Conservation (phyloP, 345 rosid species). For the Salix arbutifolia region DNA sequence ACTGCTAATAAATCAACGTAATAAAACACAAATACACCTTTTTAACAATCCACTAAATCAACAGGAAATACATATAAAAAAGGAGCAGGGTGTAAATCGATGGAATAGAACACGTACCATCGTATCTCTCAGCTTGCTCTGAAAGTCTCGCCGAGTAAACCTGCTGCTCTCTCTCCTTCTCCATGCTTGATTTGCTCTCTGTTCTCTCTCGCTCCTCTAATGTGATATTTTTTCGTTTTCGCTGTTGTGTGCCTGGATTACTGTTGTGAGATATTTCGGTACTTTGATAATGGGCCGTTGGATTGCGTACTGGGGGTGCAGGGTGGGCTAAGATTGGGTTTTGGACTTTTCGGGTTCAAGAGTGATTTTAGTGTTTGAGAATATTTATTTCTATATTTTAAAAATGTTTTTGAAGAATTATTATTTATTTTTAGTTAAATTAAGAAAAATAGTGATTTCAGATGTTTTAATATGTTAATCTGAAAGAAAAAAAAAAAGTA, state of each 20-base stretch:
- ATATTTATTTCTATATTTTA: too few species aligned
- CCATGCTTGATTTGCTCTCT: constrained; percentile 42
- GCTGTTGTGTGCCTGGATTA: neutral
- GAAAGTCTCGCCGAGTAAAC: constrained; percentile 86
- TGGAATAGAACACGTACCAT: constrained; percentile 40
- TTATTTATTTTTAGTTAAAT: too few species aligned
- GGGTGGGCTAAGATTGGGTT: constrained; percentile 3
- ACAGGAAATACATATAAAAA: neutral
- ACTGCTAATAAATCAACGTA: neutral
- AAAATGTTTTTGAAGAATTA: too few species aligned
- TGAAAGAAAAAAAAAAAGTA: too few species aligned
- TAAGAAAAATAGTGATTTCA: too few species aligned
- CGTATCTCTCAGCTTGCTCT: constrained; percentile 92
- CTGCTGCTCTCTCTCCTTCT: constrained; percentile 75
- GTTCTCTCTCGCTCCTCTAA: neutral
- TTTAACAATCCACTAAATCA: neutral
- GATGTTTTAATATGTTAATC: too few species aligned
- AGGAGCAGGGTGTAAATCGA: neutral
- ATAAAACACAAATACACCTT: neutral
- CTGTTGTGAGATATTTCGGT: constrained; percentile 12
- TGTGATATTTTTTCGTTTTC: neutral
- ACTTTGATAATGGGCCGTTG: constrained; percentile 26
- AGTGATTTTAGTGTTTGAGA: neutral
- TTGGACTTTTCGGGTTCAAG: neutral
- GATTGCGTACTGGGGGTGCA: constrained; percentile 10